These are phyloP conservation scores for bread wheat (Triticum aestivum) DNA, from an alignment of 176 grass and related monocot genomes.

Conservation along the genomic window IWGSC_CS_RefSeq_v2.1 NC_057806.1:406637365-406637864, in stretches of 20 bases:
- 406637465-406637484: background rate
- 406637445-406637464: background rate
- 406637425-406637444: background rate
- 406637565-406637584: slow-evolving; percentile 16
- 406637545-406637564: slow-evolving; percentile 13
- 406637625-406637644: slow-evolving; percentile 39
- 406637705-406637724: background rate
- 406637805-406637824: slow-evolving; percentile 32
- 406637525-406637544: background rate
- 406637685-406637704: background rate
- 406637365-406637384: slow-evolving; percentile 40
- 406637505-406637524: background rate
- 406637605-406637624: background rate
- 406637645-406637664: slow-evolving; percentile 36
- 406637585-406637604: slow-evolving; percentile 32
- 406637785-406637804: slow-evolving; percentile 11
- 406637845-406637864: slow-evolving; percentile 23
- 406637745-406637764: background rate
- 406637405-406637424: background rate
- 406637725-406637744: slow-evolving; percentile 14
- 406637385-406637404: slow-evolving; percentile 16
- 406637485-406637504: background rate
- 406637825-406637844: slow-evolving; percentile 47
- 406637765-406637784: background rate
- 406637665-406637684: slow-evolving; percentile 16